A percentile compares a stretch with the other conserved stretches of the same genome.
Evolutionary conservation across 495 filamentous ascomycete genomes (phyloP).

Genomic region (Aspergillus bertholletiae): DNA sequence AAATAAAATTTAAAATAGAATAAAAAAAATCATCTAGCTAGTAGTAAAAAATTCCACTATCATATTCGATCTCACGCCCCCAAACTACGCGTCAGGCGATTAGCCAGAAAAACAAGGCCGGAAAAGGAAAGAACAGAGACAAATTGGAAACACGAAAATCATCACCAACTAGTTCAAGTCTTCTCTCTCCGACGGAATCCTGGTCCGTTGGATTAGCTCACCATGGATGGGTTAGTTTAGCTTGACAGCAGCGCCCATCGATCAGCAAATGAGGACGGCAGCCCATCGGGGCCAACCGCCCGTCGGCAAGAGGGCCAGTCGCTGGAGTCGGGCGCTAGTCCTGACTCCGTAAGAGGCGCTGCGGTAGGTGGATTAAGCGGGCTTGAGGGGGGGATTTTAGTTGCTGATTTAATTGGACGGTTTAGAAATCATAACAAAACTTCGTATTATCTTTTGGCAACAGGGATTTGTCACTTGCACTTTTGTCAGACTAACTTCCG

Average conservation of each 20-base stretch:
- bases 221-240: conserved; percentile 1
- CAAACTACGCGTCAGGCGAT: not conserved
- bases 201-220: not conserved
- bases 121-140: too few relatives aligned
- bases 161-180: not conserved
- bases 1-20: conserved; percentile 2
- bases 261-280: not conserved
- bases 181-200: not conserved
- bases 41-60: not conserved
- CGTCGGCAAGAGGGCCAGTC: conserved; percentile 5
- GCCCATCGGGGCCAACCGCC: conserved; percentile 9
- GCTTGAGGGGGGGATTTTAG: not conserved
- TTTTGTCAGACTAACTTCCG: too few relatives aligned
- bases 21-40: too few relatives aligned
- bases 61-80: not conserved
- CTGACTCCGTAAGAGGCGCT: conserved; percentile 10
- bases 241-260: not conserved
- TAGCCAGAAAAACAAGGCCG: not conserved
- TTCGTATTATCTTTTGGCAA: too few relatives aligned
- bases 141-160: not conserved
- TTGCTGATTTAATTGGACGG: conserved; percentile 2
- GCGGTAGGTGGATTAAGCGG: conserved; percentile 3
- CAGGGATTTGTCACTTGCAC: not conserved
- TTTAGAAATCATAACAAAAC: too few relatives aligned
- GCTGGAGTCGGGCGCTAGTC: conserved; percentile 7